Conservation (phyloP, 2,329 filamentous ascomycete species). For the Pestalotiopsis sp. region DNA sequence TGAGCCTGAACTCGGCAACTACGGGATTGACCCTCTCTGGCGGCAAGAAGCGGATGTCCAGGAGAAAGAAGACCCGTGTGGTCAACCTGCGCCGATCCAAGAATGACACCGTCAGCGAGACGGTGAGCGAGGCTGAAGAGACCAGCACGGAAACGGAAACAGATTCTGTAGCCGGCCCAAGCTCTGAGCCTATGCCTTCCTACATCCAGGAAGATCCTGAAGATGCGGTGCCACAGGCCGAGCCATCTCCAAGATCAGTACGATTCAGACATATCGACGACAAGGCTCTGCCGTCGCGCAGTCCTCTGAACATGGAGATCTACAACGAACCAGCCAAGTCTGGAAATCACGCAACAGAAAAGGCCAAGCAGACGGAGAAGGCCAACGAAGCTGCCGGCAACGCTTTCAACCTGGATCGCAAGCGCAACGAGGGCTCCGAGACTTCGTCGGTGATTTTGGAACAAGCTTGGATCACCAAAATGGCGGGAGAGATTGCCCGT, state of each 20-base stretch:
- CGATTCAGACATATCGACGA: slow-evolving; percentile 40
- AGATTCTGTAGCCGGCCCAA: slow-evolving; percentile 58
- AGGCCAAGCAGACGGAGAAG: slow-evolving; percentile 26
- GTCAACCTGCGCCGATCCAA: slow-evolving; percentile 76
- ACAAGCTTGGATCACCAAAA: slow-evolving; percentile 88
- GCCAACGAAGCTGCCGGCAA: slow-evolving; percentile 28
- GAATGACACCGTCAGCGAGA: slow-evolving; percentile 51
- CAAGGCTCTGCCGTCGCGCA: slow-evolving; percentile 30
- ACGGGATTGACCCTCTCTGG: slow-evolving; percentile 67
- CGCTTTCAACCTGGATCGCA: slow-evolving; percentile 28
- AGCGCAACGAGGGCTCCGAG: slow-evolving; percentile 45
- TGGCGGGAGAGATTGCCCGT: slow-evolving; percentile 87
- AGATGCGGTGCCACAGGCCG: slow-evolving; percentile 39
- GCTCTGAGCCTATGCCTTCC: slow-evolving; percentile 61
- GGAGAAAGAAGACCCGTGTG: slow-evolving; percentile 83
- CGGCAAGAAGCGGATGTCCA: slow-evolving; percentile 60
- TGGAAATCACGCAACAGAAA: slow-evolving; percentile 14
- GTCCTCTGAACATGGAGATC: slow-evolving; percentile 36
- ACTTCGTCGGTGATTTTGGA: slow-evolving; percentile 67
- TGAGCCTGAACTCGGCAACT: slow-evolving; percentile 62
- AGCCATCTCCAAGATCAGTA: slow-evolving; percentile 38
- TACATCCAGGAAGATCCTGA: slow-evolving; percentile 64
- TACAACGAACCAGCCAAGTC: slow-evolving; percentile 28
- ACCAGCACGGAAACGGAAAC: slow-evolving; percentile 56
- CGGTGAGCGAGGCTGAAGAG: slow-evolving; percentile 54